Base-by-base conservation (phyloP, 1,284 basidiomycete species). In the Rhodotorula sp. region DNA sequence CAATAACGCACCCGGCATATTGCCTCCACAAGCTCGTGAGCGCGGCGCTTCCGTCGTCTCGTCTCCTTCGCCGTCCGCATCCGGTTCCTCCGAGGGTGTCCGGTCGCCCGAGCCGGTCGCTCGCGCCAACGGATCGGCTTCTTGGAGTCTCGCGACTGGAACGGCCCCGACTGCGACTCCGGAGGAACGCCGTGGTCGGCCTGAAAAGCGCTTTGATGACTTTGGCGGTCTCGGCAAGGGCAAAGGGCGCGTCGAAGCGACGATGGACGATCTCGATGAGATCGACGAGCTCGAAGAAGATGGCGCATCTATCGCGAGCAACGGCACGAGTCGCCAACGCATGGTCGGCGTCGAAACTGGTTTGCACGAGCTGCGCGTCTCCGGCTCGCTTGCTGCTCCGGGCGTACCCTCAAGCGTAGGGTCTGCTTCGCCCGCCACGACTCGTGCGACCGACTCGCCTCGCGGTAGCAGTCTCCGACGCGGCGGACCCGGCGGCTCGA, bases 281-380 rank as follows among this genome's bases (percentile, higher is more conserved):
- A 30, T 75, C 18, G 73, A 75, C 37, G 72, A 75, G 61, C 49
- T 70, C 24, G 70, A 70, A 8, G 71, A 66, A 30, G 69, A 65
- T 5, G 53, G 51, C 12, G 6, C 18, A n/a, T 42, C 45, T 17
- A 46, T 8, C 49, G n/a, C 14, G 4, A 57, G 48, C 60, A 42
- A 30, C 4, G 29, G 22, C 17, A 58, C 49, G 22, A 61, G 58
- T 29, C 55, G 73, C 1, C 51, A 26, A 5, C 61, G 71, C 24
- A 71, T 75, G 69, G 56, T 55, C 29, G 69, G 71, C 44, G 74
- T 75, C 62, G 71, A 73, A 37, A 60, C 67, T 17, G 71, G 71
- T 12, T 30, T 75, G 45, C 42, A 59, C 33, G 74, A 75, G 26
- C 29, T 75, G 18, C 55, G 74, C 44, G 69, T 75, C 37, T 71